Conservation (phyloP, 2,329 filamentous ascomycete genomes). For the Colletotrichum gigasporum region DNA sequence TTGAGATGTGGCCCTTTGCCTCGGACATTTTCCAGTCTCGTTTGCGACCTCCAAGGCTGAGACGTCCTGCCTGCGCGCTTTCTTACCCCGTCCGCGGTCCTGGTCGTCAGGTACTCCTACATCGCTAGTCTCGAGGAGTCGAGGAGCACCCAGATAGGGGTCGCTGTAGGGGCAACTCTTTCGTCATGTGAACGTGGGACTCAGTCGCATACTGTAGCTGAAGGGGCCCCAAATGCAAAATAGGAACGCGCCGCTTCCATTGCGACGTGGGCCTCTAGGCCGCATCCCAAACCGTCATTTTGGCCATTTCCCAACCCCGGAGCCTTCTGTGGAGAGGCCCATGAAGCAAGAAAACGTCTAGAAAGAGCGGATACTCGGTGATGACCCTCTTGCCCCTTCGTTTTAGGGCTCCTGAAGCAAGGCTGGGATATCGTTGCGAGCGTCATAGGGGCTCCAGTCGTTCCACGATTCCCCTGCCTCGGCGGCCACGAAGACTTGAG, state of each 20-base stretch:
- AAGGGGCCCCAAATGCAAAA: neutral
- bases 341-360: constrained; percentile 14
- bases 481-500: constrained; percentile 13
- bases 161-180: neutral
- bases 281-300: neutral
- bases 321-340: neutral
- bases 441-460: neutral
- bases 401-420: neutral
- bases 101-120: constrained; percentile 22
- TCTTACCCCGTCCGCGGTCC: neutral
- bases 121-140: constrained; percentile 12
- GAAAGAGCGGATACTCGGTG: constrained; percentile 11
- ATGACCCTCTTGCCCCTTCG: neutral
- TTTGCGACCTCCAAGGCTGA: constrained; percentile 20
- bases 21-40: constrained; percentile 3
- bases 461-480: neutral
- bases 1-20: neutral
- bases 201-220: neutral
- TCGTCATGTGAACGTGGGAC: constrained; percentile 8
- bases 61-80: neutral
- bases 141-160: too few relatives aligned
- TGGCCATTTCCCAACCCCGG: neutral
- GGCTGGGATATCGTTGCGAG: constrained; percentile 20
- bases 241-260: neutral
- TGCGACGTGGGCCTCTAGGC: neutral